Percentiles rank a stretch among this genome's conserved stretches.
phyloP scores from a whole-genome alignment of 768 basidiomycete species.

The Lactifluus pinguis region DNA sequence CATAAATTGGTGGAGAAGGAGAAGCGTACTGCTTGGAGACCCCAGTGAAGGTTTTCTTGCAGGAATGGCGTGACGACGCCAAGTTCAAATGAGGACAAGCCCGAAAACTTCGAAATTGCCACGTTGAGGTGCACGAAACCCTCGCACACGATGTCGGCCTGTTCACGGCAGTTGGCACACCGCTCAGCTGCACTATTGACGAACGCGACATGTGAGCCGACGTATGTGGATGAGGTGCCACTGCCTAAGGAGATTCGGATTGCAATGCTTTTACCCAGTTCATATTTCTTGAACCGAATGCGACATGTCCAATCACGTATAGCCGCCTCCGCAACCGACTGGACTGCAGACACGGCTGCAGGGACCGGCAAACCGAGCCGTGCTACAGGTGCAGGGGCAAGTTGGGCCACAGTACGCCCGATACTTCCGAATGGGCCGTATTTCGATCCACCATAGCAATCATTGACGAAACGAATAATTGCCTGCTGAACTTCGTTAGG shows the following conservation, averaged over 20 bases:
- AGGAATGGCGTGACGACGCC: constrained; percentile 34
- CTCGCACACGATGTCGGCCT: constrained; percentile 27
- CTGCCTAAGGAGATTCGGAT: constrained; percentile 41
- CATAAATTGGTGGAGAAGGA: background rate
- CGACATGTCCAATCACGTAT: constrained; percentile 36
- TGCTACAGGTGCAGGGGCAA: background rate
- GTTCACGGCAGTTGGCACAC: constrained; percentile 34
- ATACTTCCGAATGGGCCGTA: background rate
- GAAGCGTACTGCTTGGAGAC: constrained; percentile 31
- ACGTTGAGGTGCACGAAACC: constrained; percentile 39
- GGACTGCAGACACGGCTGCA: background rate
- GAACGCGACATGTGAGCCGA: constrained; percentile 39
- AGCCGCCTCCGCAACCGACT: background rate
- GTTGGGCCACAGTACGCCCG: background rate
- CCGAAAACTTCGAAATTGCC: constrained; percentile 23
- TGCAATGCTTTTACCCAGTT: constrained; percentile 34
- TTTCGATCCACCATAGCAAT: constrained; percentile 27
- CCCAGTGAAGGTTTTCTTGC: constrained; percentile 33
- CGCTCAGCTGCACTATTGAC: constrained; percentile 28
- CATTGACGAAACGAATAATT: constrained; percentile 30
- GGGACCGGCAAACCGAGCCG: background rate
- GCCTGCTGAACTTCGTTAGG: constrained; percentile 25
- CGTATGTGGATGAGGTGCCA: constrained; percentile 32
- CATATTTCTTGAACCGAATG: constrained; percentile 35
- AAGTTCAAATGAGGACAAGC: constrained; percentile 30